These are phyloP conservation scores for Neofusicoccum laricinum DNA, from an alignment of 2,329 filamentous ascomycete species.

Conservation along the genomic window DNA sequence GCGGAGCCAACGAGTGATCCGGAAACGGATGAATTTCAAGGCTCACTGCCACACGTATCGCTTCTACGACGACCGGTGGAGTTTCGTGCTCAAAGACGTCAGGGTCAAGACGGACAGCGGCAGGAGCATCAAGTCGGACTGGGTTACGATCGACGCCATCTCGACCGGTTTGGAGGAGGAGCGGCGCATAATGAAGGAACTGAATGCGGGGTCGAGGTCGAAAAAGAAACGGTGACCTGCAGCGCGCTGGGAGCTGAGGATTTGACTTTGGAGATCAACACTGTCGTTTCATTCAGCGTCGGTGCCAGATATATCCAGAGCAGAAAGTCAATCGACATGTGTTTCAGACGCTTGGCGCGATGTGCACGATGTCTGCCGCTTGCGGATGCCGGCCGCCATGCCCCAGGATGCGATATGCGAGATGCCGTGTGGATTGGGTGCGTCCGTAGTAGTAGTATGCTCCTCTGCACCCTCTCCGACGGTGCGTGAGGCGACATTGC, in stretches of 20 bases:
- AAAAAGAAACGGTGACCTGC: neutral
- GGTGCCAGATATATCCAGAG: neutral
- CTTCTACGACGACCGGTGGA: conserved; percentile 9
- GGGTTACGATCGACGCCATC: neutral
- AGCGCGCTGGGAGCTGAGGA: neutral
- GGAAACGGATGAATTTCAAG: conserved; percentile 10
- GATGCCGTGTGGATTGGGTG: neutral
- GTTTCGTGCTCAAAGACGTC: conserved; percentile 2
- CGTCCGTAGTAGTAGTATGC: too few species aligned
- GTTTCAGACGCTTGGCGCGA: neutral
- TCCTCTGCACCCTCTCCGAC: neutral
- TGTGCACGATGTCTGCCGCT: neutral
- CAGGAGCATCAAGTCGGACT: neutral
- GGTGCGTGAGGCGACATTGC: neutral
- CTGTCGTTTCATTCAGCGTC: neutral
- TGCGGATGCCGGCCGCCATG: neutral
- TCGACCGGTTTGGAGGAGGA: neutral
- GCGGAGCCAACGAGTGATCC: neutral
- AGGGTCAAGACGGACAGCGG: conserved; percentile 8
- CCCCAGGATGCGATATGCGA: neutral
- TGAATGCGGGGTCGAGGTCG: neutral
- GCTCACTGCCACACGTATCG: conserved; percentile 11
- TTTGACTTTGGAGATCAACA: neutral
- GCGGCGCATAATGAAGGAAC: neutral
- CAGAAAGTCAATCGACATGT: neutral